phyloP scores from a whole-genome alignment of 2,329 filamentous ascomycete species.

The Nigrospora osmanthi region DNA sequence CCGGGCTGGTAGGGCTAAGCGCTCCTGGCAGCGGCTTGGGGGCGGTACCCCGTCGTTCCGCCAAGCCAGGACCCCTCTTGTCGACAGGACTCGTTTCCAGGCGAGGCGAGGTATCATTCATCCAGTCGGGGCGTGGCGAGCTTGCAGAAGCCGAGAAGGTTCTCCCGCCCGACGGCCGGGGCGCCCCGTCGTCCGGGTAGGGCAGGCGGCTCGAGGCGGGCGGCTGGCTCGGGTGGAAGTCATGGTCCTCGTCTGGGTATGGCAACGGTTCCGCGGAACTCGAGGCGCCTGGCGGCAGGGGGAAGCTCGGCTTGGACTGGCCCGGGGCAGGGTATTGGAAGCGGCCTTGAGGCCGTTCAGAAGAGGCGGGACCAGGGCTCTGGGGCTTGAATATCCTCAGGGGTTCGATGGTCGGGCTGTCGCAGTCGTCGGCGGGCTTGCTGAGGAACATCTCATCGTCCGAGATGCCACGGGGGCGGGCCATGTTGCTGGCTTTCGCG shows the following conservation, averaged over 20 bases:
- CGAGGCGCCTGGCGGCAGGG: slow-evolving; percentile 59
- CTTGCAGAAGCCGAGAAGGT: slow-evolving; percentile 24
- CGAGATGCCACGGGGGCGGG: slow-evolving; percentile 52
- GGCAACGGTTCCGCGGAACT: slow-evolving; percentile 61
- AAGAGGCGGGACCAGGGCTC: slow-evolving; percentile 46
- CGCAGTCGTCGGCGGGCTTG: slow-evolving; percentile 44
- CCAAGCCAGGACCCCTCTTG: slow-evolving; percentile 57
- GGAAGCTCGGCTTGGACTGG: slow-evolving; percentile 49
- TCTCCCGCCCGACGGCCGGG: slow-evolving; percentile 23
- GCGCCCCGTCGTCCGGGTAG: slow-evolving; percentile 31
- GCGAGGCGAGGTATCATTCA: slow-evolving; percentile 45
- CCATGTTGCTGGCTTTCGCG: slow-evolving; percentile 30
- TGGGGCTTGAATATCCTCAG: slow-evolving; percentile 77
- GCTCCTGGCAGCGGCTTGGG: slow-evolving; percentile 65
- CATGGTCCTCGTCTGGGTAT: slow-evolving; percentile 62
- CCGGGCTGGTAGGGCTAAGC: slow-evolving; percentile 67
- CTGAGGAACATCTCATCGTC: slow-evolving; percentile 81
- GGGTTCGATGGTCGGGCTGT: slow-evolving; percentile 76
- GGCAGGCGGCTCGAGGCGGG: slow-evolving; percentile 29
- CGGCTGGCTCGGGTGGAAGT: slow-evolving; percentile 35
- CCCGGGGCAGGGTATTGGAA: slow-evolving; percentile 45
- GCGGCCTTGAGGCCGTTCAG: slow-evolving; percentile 26
- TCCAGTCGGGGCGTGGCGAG: slow-evolving; percentile 24
- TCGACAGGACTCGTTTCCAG: slow-evolving; percentile 48
- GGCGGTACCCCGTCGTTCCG: slow-evolving; percentile 73